phyloP scores from a whole-genome alignment of 306 rosid genomes.

The Senna tora region DNA sequence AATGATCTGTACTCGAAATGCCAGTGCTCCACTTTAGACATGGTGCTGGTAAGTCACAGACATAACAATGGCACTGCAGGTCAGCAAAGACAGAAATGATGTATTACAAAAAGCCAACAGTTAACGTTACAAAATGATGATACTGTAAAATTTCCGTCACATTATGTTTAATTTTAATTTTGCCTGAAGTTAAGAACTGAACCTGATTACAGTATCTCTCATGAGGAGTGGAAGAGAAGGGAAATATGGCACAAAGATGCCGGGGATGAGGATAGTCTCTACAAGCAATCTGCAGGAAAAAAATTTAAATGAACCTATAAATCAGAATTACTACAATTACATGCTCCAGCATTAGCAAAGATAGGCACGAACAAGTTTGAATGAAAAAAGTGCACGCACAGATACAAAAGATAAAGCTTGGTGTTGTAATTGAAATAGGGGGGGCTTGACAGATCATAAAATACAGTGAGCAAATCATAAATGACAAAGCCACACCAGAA shows the following conservation, averaged over 20 bases:
- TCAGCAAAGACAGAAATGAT: conserved; percentile 33
- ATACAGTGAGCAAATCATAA: conserved; percentile 8
- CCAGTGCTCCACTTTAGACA: conserved; percentile 66
- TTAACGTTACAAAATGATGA: conserved; percentile 7
- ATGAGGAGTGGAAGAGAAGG: conserved; percentile 70
- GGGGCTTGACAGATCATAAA: not conserved
- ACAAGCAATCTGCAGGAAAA: conserved; percentile 72
- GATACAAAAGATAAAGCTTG: not conserved
- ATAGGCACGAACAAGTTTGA: conserved; percentile 14
- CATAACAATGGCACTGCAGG: conserved; percentile 89
- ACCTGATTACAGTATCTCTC: conserved; percentile 65
- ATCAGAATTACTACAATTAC: conserved; percentile 26
- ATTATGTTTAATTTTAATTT: conserved; percentile 8
- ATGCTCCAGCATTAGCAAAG: conserved; percentile 23
- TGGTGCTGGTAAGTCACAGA: conserved; percentile 79
- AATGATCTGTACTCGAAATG: conserved; percentile 51
- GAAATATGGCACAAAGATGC: conserved; percentile 71
- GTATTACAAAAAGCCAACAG: conserved; percentile 18
- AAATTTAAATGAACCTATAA: conserved; percentile 23
- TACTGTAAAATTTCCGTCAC: not conserved
- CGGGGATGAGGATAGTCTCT: conserved; percentile 87
- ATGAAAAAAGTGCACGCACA: not conserved
- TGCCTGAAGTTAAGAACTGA: conserved; percentile 31
- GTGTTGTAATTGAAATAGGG: too few species aligned
- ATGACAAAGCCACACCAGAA: conserved; percentile 13